Base-by-base conservation (phyloP, 2,329 filamentous ascomycete species). In the Talaromyces sp. region DNA sequence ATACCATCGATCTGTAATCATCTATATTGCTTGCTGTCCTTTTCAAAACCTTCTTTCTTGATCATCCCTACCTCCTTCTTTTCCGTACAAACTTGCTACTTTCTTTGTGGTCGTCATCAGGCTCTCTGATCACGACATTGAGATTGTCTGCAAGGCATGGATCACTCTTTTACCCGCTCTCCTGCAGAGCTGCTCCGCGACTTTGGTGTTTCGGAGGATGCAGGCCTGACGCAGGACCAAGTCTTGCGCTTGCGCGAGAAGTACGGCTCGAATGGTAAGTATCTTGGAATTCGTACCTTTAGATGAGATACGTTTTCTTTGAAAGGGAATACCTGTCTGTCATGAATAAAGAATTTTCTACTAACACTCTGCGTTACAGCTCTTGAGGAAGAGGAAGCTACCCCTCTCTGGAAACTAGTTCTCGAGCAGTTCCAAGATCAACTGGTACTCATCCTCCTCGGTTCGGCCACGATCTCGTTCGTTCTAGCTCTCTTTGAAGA, bases 371-470 rank as follows among this genome's bases (percentile, higher is more conserved):
- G 25, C 61, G 49, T 57, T 22, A 62, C 66, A 91, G 89, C 89
- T 64, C 84, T 92, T 64, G 86, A 87, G 54, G 95, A 99, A 82
- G 95, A 99, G 70, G 95, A 95, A 62, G 93, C 95, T 3, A 99
- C 95, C 37, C 95, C 95, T 45, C 78, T 99, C 57, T 99, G 94
- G 95, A 87, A 98, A 80, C 89, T 99, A 68, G 92, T 99, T 64
- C 86, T 99, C 66, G 95, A 99, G 81, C 95, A 99, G 79, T 99
- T 99, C 86, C 97, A 99, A 81, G 95, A 99, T 77, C 95, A 99
- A 80, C 87, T 99, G 57, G 95, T 99, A 70, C 86, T 99, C 62
- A 99, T 99, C 72, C 85, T 99, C 25, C 86, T 99, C 59, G 95
- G 88, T 63, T 98, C 94, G 43, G 95, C 95, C 11, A 92, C 90